Base-by-base conservation (phyloP, 2,329 filamentous ascomycete species). In the Ascochyta clinopodiicola region DNA sequence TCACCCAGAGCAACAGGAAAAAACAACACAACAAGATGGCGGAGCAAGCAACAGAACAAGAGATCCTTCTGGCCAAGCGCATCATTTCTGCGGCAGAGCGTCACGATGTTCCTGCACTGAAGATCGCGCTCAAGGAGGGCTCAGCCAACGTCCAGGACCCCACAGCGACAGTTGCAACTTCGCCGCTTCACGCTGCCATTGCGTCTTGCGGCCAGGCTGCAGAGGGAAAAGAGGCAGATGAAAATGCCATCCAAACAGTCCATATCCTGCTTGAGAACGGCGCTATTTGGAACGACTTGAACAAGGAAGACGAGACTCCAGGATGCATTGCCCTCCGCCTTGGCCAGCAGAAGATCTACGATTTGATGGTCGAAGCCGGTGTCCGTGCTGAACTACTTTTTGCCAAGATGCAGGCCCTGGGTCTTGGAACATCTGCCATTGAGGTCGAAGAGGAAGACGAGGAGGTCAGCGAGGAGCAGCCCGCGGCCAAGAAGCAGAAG, bases 281-380 rank as follows among this genome's bases (percentile, higher is more conserved):
- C n/a, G 72, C 71, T 17, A 74, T 75, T 50, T 75, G 72, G 73
- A 75, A 75, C 46, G 73, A 75, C 46, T 53, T 75, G 51, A 74
- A 75, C 60, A 70, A 68, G 44, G 66, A 74, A 29, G 73, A 74
- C 37, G 73, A 75, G n/a, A 75, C 73, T 13, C 73, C 72, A 9
- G 73, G 73, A 57, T 75, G 72, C 48, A 70, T 75, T 44, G 73
- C 72, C 5, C 64, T 73, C 10, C 59, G 67, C 9, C 51, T 72
- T 7, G 71, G 67, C 17, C 71, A 74, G 43, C 68, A 69, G 49
- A 67, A 70, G 55, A 67, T 75, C 24, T 75, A 75, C 59, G 63
- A 73, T 1, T 64, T 71, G 17, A 72, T 75, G 70, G 72, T 75
- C 3, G 71, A 74, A 43, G 73, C 72, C 17, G 73, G 73, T 49